phyloP scores from a whole-genome alignment of 2,329 filamentous ascomycete genomes.

The Ceratocystis diversiconidia region DNA sequence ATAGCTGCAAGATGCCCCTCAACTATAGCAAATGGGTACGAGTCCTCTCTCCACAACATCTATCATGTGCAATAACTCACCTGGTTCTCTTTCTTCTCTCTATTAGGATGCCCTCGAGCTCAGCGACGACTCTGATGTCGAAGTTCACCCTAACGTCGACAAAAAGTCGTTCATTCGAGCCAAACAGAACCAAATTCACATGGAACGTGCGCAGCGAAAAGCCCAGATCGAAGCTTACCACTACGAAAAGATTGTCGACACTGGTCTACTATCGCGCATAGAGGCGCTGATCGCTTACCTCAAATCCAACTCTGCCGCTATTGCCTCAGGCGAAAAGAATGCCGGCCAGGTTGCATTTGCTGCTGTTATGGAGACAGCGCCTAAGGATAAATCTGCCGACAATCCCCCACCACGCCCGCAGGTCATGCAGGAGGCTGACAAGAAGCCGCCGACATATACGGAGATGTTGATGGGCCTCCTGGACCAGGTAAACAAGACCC shows the following conservation, averaged over 20 bases:
- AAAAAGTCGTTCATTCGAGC: constrained; percentile 97
- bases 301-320: constrained; percentile 52
- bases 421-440: constrained; percentile 61
- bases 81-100: not conserved
- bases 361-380: constrained; percentile 67
- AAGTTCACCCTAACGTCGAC: constrained; percentile 97
- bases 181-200: constrained; percentile 94
- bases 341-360: constrained; percentile 79
- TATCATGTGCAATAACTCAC: constrained; percentile 14
- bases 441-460: constrained; percentile 69
- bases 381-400: constrained; percentile 54
- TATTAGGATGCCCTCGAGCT: constrained; percentile 75
- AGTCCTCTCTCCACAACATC: constrained; percentile 11
- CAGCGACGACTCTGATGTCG: constrained; percentile 93
- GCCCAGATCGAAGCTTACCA: constrained; percentile 81
- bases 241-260: constrained; percentile 87
- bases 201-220: constrained; percentile 71
- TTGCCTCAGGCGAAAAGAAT: constrained; percentile 36
- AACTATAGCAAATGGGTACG: constrained; percentile 57
- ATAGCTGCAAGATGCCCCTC: constrained; percentile 31
- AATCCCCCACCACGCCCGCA: constrained; percentile 60
- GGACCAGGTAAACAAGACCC: constrained; percentile 75
- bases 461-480: constrained; percentile 98
- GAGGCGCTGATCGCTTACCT: constrained; percentile 62
- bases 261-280: constrained; percentile 76